Evolutionary conservation across 805 yeast species (phyloP), one percentile per base, ranked within the genome.

Genomic region (Trichomonascus vanleenenianus): DNA sequence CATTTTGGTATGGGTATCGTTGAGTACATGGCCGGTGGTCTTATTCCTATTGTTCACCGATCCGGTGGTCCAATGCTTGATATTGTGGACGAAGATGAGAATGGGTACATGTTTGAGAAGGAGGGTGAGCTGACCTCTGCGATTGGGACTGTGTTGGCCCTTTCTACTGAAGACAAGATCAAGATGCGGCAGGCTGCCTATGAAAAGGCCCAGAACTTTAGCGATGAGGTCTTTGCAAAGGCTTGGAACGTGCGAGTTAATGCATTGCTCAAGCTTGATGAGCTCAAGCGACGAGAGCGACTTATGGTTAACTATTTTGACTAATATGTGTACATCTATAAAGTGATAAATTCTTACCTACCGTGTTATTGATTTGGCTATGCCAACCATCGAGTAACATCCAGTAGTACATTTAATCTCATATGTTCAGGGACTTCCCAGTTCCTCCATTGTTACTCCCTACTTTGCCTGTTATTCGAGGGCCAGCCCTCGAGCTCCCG

Each of bases 1-100:
- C 99, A 93, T 67, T 93, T 93, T 63, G 99, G 99, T 15, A 93
- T 93, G 57, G 91, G 96, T 1, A 91, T 93, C 3, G 98, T 93
- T 6, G 99, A 93, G 63, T 86, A 88, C 60, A 71, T 85, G 67
- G 81, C 91, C 1, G 75, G 84, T 45, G 97, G 97, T 0, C 73
- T 83, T 22, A 77, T 93, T 14, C 97, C 98, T 1, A 67, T 93
- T 2, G 93, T 80, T 2, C 97, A 94, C 64, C 94, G 94, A 3
- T 83, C 95, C 44, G 98, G 96, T 0, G 99, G 99, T 1, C 99
- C 99, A 8, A 71, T 76, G 36, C 67, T 81, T 46, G 99, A 93
- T 63, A 93, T 93, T 49, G 12, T 43, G 2, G 93, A 85, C 10
- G 75, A 78, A 11, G 64, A 59, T 18, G 63, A 60, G n/a, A 64